Base-by-base conservation (phyloP, 1,139 yeast species). In the Protomyces inouyei region DNA sequence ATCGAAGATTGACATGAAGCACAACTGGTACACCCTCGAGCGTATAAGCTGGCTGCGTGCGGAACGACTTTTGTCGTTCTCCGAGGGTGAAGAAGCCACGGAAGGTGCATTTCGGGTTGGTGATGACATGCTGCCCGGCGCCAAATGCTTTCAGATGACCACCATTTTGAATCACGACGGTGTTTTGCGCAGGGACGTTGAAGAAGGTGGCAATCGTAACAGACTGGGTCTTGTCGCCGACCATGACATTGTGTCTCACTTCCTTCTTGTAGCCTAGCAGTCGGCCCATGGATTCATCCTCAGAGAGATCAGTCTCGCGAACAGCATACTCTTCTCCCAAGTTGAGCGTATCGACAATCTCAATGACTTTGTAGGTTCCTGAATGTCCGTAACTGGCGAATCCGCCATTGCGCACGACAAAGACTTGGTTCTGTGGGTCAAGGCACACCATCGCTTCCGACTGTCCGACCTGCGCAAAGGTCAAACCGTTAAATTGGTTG, bases 391-490 rank as follows among this genome's bases (percentile, higher is more conserved):
- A 56, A 46, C 54, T 53, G 3, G 60, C 60, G 37, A 56, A 56
- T 10, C 60, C 60, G 10, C 60, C 60, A 36, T 56, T 56, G 12
- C 60, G 52, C 35, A 56, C 60, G 45, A 56, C 36, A 23, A 56
- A 56, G 35, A 56, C 60, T 21, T 56, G 60, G 28, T 56, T 56
- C 45, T 37, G 36, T 4, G 60, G 60, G 37, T 56, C 60, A 21
- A 56, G 60, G 23, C 52, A 51, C 10, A 57, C 56, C 61, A 57
- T 57, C 9, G 56, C 56, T n/a, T 57, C 61, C 10, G 61, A 52
- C 28, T 57, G 61, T 14, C 55, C 56, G 38, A 57, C 61, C 16
- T 57, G 61, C 35, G 61, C 61, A 38, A 57, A 57, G 16, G 61
- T 57, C 52, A 57, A 37, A 51, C 55, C 60, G 36, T 46, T 45